Base-by-base conservation (phyloP, 1,284 basidiomycete species). In the Fomes fomentarius region DNA sequence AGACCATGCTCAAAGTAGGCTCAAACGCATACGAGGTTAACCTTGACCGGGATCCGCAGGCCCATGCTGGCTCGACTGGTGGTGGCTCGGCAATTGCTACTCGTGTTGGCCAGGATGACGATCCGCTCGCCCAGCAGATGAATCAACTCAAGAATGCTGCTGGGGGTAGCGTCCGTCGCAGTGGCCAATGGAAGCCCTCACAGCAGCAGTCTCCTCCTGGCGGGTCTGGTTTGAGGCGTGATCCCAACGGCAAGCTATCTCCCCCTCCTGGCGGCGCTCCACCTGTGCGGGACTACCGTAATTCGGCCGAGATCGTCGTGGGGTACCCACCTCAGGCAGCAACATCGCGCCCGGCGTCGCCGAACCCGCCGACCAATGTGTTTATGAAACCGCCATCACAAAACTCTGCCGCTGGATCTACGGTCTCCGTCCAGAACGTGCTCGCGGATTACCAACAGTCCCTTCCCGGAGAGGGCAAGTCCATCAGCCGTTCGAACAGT, bases 401-500 rank as follows among this genome's bases (percentile, higher is more conserved):
- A 37, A 70, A 66, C 3, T 63, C 64, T 10, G 41, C 66, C 5
- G 60, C 67, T 0, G 60, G 78, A 0, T 59, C 76, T 2, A 69
- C 76, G 2, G 67, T 78, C 7, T 77, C 84, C 0, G 79, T 83
- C 5, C 89, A 92, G 62, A 82, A 88, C n/a, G 87, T 95, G 2
- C 70, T 95, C 9, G 78, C 76, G 4, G 81, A 86, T 59, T 97
- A 97, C 65, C 83, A 87, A 15, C 93, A 95, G 65, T 85, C 89
- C 0, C 83, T 98, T 70, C 95, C 94, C 1, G 93, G 93, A 2
- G 95, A 98, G 71, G 78, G 87, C 21, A 83, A 82, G 74, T 75
- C 77, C 47, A 76, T 76, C 61, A 78, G 81, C 66, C 72, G 79
- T 60, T 58, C 75, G 68, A 47, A 64, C 50, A 72, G 63, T 41